These are phyloP conservation scores for Microdochium paspali DNA, from an alignment of 2,329 filamentous ascomycete genomes.

Conservation along the genomic window DNA sequence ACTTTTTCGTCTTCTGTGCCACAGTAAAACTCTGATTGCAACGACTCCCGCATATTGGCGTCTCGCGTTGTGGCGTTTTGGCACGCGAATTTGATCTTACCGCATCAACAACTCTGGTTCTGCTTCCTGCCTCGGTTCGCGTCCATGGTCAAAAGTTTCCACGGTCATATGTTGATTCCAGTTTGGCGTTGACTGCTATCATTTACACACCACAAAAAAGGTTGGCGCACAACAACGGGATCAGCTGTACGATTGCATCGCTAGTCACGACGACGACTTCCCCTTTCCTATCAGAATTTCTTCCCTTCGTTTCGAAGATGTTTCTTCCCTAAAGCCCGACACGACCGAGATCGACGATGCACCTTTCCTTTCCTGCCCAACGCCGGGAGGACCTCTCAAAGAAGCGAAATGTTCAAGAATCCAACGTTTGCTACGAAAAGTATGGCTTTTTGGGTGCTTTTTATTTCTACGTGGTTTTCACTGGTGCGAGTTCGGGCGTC, in stretches of 20 bases:
- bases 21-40: conserved; percentile 11
- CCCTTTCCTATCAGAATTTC: not conserved
- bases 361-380: not conserved
- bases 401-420: not conserved
- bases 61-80: conserved; percentile 23
- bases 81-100: conserved; percentile 12
- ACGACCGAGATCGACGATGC: not conserved
- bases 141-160: conserved; percentile 5
- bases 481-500: not conserved
- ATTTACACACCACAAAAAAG: conserved; percentile 10
- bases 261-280: not conserved
- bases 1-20: not conserved
- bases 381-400: not conserved
- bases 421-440: conserved; percentile 1
- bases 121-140: conserved; percentile 2
- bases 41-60: conserved; percentile 20
- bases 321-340: not conserved
- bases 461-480: not conserved
- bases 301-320: not conserved
- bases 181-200: conserved; percentile 14
- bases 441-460: not conserved
- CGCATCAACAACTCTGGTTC: conserved; percentile 18
- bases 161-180: conserved; percentile 8
- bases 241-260: conserved; percentile 1
- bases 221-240: not conserved